Conservation (phyloP, 2,329 filamentous ascomycete species). For the Penicillium sp. region DNA sequence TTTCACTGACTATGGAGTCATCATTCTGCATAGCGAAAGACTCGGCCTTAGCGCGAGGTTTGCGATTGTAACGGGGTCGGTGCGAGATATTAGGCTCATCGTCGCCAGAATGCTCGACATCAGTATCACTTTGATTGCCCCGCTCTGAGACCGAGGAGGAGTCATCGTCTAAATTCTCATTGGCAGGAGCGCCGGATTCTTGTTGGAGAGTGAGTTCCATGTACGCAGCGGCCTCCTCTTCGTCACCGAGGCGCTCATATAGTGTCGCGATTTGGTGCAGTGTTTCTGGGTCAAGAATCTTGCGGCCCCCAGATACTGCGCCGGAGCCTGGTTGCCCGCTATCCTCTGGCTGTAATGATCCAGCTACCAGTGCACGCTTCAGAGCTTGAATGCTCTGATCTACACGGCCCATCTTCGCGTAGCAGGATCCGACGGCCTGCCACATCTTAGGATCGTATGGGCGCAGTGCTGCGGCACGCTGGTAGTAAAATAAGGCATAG, state of each 20-base stretch:
- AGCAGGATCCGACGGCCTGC: slow-evolving; percentile 90
- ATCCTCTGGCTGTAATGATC: slow-evolving; percentile 69
- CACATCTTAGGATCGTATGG: slow-evolving; percentile 99
- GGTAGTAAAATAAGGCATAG: slow-evolving; percentile 96
- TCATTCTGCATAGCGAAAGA: slow-evolving; percentile 34
- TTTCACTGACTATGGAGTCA: slow-evolving; percentile 39
- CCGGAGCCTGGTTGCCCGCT: slow-evolving; percentile 16
- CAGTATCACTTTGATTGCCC: slow-evolving; percentile 36
- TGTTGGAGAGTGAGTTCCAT: slow-evolving; percentile 96
- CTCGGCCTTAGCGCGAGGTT: slow-evolving; percentile 27
- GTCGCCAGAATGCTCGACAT: slow-evolving; percentile 34
- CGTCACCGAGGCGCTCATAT: slow-evolving; percentile 77
- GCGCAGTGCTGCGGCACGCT: slow-evolving; percentile 87
- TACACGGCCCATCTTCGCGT: slow-evolving; percentile 82
- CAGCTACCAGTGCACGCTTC: slow-evolving; percentile 85
- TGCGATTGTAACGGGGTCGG: slow-evolving; percentile 58
- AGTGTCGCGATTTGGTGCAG: slow-evolving; percentile 85
- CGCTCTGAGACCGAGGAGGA: slow-evolving; percentile 37
- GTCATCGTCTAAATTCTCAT: slow-evolving; percentile 29
- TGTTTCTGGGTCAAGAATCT: slow-evolving; percentile 81
- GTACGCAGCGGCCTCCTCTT: slow-evolving; percentile 80
- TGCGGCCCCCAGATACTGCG: slow-evolving; percentile 31
- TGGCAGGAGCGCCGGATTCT: slow-evolving; percentile 67
- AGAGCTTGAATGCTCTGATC: slow-evolving; percentile 93
- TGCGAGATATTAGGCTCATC: slow-evolving; percentile 52